Evolutionary conservation across 129 eudicot genomes (phyloP).

Genomic region (Pulicaria dysenterica): DNA sequence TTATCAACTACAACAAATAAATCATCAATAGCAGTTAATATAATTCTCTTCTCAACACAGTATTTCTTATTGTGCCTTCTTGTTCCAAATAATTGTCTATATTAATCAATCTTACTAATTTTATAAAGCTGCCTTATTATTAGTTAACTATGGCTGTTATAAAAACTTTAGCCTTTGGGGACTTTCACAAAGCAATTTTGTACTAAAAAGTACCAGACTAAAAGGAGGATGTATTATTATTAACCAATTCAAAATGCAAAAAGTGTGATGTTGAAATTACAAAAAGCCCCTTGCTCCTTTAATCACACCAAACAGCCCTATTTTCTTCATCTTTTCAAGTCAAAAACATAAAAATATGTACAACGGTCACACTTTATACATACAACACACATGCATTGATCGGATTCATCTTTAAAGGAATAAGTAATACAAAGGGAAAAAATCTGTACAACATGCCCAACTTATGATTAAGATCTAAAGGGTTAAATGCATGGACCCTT

Average conservation of each 20-base stretch:
- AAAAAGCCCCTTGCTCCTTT: conserved; percentile 18
- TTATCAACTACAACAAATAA: too few relatives aligned
- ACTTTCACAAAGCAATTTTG: conserved; percentile 3
- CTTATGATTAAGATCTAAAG: conserved; percentile 33
- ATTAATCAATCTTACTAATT: neutral
- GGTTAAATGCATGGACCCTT: conserved; percentile 31
- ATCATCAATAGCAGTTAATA: too few relatives aligned
- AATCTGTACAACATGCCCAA: conserved; percentile 20
- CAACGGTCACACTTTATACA: neutral
- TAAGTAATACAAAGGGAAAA: neutral
- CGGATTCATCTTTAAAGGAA: neutral
- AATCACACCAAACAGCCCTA: conserved; percentile 24
- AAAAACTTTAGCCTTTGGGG: conserved; percentile 15
- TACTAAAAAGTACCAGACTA: conserved; percentile 20
- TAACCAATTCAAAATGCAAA: conserved; percentile 18
- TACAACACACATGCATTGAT: conserved; percentile 21
- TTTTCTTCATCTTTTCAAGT: neutral
- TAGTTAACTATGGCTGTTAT: neutral
- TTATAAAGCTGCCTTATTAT: neutral
- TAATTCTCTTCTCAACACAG: neutral
- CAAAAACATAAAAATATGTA: neutral
- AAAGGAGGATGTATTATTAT: neutral
- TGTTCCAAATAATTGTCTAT: neutral
- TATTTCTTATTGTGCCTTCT: neutral
- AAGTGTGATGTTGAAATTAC: conserved; percentile 24